Percentiles rank a stretch among this genome's conserved stretches.
Evolutionary conservation across 495 filamentous ascomycete species (phyloP).

Genomic region (Glutinoglossum americanum): DNA sequence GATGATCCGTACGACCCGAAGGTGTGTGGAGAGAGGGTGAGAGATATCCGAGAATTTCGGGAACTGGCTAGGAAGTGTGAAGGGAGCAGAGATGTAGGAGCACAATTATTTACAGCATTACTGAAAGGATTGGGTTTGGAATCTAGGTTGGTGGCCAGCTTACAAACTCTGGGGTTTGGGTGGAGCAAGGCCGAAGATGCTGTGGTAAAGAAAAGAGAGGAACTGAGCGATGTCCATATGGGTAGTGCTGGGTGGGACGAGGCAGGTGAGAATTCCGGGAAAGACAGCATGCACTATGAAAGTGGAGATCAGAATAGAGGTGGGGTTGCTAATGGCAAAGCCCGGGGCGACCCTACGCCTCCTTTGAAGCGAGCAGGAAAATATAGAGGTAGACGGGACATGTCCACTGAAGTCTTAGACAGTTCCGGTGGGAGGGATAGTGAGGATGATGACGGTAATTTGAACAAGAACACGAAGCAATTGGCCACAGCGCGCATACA

Average conservation of each 20-base stretch:
- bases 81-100: slow-evolving; percentile 73
- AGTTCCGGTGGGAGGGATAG: slow-evolving; percentile 9
- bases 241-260: neutral
- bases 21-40: slow-evolving; percentile 53
- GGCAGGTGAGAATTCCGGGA: neutral
- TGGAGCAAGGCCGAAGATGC: slow-evolving; percentile 73
- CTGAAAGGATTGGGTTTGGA: slow-evolving; percentile 68
- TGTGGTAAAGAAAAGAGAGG: slow-evolving; percentile 9
- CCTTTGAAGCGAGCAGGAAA: slow-evolving; percentile 9
- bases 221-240: neutral
- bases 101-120: slow-evolving; percentile 77
- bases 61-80: slow-evolving; percentile 43
- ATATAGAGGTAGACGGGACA: slow-evolving; percentile 11
- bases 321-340: neutral
- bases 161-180: slow-evolving; percentile 80
- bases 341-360: neutral
- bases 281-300: neutral
- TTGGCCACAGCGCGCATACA: slow-evolving; percentile 9
- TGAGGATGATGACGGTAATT: slow-evolving; percentile 1
- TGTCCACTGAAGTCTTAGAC: slow-evolving; percentile 18
- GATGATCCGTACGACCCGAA: slow-evolving; percentile 38
- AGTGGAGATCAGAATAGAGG: slow-evolving; percentile 2
- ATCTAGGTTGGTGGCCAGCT: slow-evolving; percentile 54
- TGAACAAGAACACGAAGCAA: slow-evolving; percentile 10
- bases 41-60: slow-evolving; percentile 40